Evolutionary conservation across 106 monocot genomes (phyloP), one percentile per base, ranked within the genome.

Genomic region (Agapanthus africanus): DNA sequence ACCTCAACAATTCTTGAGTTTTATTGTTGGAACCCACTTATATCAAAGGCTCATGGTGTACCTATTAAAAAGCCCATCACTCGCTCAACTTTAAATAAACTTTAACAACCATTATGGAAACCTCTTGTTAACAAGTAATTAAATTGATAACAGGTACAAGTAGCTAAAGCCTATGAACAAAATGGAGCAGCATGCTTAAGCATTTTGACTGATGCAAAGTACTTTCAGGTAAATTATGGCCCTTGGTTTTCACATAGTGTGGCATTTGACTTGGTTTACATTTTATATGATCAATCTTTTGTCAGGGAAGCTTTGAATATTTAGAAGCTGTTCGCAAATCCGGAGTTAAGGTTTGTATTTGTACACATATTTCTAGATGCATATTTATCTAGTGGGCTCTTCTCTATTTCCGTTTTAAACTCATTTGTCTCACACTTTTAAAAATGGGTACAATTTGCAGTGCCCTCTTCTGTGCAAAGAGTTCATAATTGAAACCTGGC

Each of bases 401-500:
- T 23, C 66, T 59, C 8, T 59, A 52, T 63, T 26, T 37, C 11
- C 26, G 44, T 49, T 31, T 63, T 47, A 36, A 27, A 1, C 67
- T 65, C 16, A 26, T 27, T 28, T 38, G 26, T 51, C 4, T 66
- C 1, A 10, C 11, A 41, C 1, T 64, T 8, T 40, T 23, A 34
- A 34, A 34, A 57, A 68, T 63, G 56, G 7, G 46, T 54, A 32
- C 57, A 28, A n/a, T 66, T 66, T 80, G 69, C 84, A 94, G 93
- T 94, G 93, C 66, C 93, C 93, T 72, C 84, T 94, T 69, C 78
- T 94, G 21, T 94, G 93, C 82, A 94, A 94, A 80, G 93, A 94
- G 80, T 94, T 94, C 74, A 80, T 94, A 27, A 80, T 94, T 72
- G 93, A 94, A 76, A 66, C 76, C 11, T 94, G 90, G 93, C 93